A percentile compares a stretch with the other conserved stretches of the same genome.
phyloP scores from a whole-genome alignment of 176 grass and related monocot species.

The Aegilops sharonensis region DNA sequence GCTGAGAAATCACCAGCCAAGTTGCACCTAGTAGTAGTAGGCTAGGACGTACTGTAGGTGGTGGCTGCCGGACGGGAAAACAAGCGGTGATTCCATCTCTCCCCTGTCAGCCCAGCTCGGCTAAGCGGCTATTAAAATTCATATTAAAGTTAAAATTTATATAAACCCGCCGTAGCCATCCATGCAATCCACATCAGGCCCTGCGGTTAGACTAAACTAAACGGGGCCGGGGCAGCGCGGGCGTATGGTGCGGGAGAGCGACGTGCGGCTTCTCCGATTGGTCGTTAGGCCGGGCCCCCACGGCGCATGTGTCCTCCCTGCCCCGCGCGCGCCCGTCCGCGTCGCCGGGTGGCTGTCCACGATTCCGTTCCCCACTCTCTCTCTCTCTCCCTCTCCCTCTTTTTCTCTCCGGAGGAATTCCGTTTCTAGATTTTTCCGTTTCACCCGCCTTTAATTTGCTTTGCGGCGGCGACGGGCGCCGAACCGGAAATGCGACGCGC shows the following conservation, averaged over 20 bases:
- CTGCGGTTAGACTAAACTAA: not conserved
- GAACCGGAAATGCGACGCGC: not conserved
- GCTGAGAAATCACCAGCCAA: not conserved
- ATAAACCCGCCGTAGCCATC: slow-evolving; percentile 6
- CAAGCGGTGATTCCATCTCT: not conserved
- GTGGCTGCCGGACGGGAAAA: too few relatives aligned
- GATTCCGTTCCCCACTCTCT: not conserved
- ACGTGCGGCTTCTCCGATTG: slow-evolving; percentile 20
- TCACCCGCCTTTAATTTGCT: not conserved
- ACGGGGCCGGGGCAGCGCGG: not conserved
- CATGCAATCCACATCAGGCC: not conserved
- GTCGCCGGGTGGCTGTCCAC: slow-evolving; percentile 7
- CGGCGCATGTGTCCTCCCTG: not conserved
- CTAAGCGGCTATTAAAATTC: not conserved
- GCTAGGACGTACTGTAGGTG: too few relatives aligned
- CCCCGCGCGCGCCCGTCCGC: not conserved
- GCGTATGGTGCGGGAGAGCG: slow-evolving; percentile 8
- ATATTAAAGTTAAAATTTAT: not conserved
- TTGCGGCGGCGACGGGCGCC: not conserved
- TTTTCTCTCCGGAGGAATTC: not conserved
- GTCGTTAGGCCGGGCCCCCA: slow-evolving; percentile 13
- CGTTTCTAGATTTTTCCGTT: not conserved
- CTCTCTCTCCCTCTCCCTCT: not conserved
- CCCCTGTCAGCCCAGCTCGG: slow-evolving; percentile 25
- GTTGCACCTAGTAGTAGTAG: not conserved